These are phyloP conservation scores for Russula griseocarnosa DNA, from an alignment of 768 basidiomycete genomes.

Conservation along the genomic window DNA sequence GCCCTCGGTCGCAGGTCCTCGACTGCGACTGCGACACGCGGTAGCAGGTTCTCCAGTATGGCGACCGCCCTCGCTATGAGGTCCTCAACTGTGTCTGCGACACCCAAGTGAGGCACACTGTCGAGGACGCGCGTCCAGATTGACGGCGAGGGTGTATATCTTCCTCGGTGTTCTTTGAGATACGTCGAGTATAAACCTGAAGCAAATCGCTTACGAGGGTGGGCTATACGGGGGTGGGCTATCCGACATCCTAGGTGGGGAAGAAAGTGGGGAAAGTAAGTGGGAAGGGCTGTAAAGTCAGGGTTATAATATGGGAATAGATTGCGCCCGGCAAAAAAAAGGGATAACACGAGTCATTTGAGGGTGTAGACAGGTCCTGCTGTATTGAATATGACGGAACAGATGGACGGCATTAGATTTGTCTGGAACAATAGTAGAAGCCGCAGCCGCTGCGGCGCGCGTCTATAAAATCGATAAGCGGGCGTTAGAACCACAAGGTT, in stretches of 20 bases:
- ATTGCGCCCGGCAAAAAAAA: no score
- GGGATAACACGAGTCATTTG: no score
- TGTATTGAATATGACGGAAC: no score
- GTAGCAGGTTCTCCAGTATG: no score
- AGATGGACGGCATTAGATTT: no score
- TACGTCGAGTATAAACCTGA: background rate
- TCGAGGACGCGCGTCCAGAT: constrained; percentile 7
- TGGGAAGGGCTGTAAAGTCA: background rate
- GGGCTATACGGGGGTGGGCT: constrained; percentile 6
- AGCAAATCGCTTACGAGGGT: constrained; percentile 9
- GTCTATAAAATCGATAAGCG: no score
- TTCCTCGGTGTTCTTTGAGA: constrained; percentile 11
- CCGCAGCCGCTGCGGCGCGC: no score
- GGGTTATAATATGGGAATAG: background rate
- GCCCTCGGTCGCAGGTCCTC: constrained; percentile 9
- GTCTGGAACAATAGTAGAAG: no score
- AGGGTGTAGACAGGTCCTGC: no score
- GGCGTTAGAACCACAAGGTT: no score
- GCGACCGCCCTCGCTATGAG: no score
- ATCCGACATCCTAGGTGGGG: constrained; percentile 4
- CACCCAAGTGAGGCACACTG: constrained; percentile 3
- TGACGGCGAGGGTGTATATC: constrained; percentile 16
- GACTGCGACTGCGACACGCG: background rate
- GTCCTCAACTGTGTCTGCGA: background rate
- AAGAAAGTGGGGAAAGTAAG: no score